Evolutionary conservation across 2,329 filamentous ascomycete species (phyloP), one percentile per base, ranked within the genome.

Genomic region (Dactylella cylindrospora): DNA sequence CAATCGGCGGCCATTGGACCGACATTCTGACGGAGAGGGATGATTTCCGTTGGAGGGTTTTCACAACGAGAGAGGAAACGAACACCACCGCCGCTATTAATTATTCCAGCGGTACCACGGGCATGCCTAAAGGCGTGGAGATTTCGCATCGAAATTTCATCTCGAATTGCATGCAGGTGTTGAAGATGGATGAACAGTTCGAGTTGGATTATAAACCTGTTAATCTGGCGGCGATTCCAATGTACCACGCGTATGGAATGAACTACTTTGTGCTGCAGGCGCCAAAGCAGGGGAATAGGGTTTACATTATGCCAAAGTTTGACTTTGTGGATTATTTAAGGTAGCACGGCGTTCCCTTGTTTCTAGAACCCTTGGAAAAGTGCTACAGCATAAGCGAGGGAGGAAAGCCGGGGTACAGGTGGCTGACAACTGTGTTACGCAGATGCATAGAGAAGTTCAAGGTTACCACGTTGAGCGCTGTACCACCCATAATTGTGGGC

Each of bases 51-150:
- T 93, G 88, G 87, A 71, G 79, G 12, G 77, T 83, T 55, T 77
- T 77, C 13, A 61, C 76, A 0, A 71, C 74, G 0, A 75, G 79
- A 32, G 73, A 80, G 1, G 77, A 77, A 55, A 71, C 74, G 19
- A 67, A 77, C 51, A 77, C 78, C 3, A 80, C 81, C 1, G 81
- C 84, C 66, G 84, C 82, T 19, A 79, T 94, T 64, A 93, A 94
- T 72, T 94, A 91, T 73, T 86, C 82, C 66, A 84, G 80, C 23
- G 83, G 88, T 8, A 90, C 86, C 1, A 94, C 89, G 0, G 88
- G 89, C 5, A 78, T 89, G 3, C 87, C 88, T 7, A 94, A 94
- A 71, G 89, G 89, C 8, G 88, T 93, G 10, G 83, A 86, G 73
- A 85, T 93, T 66, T 82, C 83, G n/a, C 88, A 94, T 72, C 76